Evolutionary conservation across 2,329 filamentous ascomycete genomes (phyloP).

Genomic region (Zasmidium cellare): DNA sequence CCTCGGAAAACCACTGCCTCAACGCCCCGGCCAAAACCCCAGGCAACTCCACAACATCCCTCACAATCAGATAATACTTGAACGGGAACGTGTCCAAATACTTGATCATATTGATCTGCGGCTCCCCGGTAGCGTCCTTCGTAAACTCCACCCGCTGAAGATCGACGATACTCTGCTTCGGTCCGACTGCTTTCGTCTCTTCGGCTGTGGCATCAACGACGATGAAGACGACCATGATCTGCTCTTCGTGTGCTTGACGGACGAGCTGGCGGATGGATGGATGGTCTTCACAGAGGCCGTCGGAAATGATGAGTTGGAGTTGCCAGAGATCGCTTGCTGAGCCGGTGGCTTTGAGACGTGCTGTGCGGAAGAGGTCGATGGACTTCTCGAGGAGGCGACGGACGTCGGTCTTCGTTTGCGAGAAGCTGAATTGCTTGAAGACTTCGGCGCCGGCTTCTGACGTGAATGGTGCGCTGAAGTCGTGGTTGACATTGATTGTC

Average conservation of each 20-base stretch:
- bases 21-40: conserved; percentile 82
- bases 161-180: conserved; percentile 72
- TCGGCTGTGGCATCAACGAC: conserved; percentile 70
- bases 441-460: conserved; percentile 79
- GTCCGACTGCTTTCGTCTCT: conserved; percentile 25
- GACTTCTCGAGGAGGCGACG: conserved; percentile 73
- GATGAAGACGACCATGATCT: conserved; percentile 98
- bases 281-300: conserved; percentile 90
- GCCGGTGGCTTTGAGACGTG: conserved; percentile 59
- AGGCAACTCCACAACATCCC: conserved; percentile 87
- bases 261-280: conserved; percentile 79
- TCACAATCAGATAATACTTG: conserved; percentile 92
- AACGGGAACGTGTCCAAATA: conserved; percentile 98
- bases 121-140: conserved; percentile 60
- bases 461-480: conserved; percentile 79
- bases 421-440: conserved; percentile 81
- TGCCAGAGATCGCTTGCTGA: conserved; percentile 82
- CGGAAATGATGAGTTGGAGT: conserved; percentile 86
- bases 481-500: conserved; percentile 79
- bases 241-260: conserved; percentile 83
- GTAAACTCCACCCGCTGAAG: conserved; percentile 83
- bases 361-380: conserved; percentile 78
- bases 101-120: conserved; percentile 75
- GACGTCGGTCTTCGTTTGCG: conserved; percentile 84
- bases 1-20: conserved; percentile 90